Base-by-base conservation (phyloP, 139 green algal species). In the Chlamydomonas asymmetrica region DNA sequence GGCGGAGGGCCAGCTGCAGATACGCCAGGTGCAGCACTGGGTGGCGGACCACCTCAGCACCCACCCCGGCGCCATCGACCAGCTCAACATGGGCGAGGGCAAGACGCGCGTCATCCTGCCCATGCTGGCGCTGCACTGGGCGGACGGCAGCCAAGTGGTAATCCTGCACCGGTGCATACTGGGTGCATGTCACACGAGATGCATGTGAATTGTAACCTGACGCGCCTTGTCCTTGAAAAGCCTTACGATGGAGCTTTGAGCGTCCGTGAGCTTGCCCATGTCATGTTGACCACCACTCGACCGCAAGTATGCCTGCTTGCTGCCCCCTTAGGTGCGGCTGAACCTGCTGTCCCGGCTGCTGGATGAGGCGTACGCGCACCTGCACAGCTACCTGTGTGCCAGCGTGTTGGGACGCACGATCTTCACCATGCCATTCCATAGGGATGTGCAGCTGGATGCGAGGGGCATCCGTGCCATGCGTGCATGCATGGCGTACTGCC, bases 31-130 rank as follows among this genome's bases (percentile, higher is more conserved):
- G 34, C 88, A 92, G 80, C 37, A 90, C 50, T 29, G 41, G 20
- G 66, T 89, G 18, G 83, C 85, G 0, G 0, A 64, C 31, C 56
- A 85, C 31, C 74, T 92, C 32, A 8, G 49, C 13, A 31, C 85
- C 61, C n/a, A n/a, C n/a, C 56, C 68, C 0, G 84, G 84, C 22
- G 31, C 54, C 52, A 78, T 84, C 59, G 73, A 16, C 31, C 85
- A 91, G 82, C 85, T 91, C 65, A 91, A 91, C 82, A 88, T 88
- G 85, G 85, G 85, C n/a, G 85, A 91, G 74, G 87, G 87, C 75
- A 92, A 92, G 81, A 91, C 87, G 38, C 78, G 87, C 10, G 79
- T 92, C 73, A 92, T 92, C 56, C 68, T 91, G 63, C 85, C 88
- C 49, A 90, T 91, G 85, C 73, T 92, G 60, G 74, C 68, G n/a